Conservation (phyloP, 1,284 basidiomycete genomes). For the Omphalotus olearius region DNA sequence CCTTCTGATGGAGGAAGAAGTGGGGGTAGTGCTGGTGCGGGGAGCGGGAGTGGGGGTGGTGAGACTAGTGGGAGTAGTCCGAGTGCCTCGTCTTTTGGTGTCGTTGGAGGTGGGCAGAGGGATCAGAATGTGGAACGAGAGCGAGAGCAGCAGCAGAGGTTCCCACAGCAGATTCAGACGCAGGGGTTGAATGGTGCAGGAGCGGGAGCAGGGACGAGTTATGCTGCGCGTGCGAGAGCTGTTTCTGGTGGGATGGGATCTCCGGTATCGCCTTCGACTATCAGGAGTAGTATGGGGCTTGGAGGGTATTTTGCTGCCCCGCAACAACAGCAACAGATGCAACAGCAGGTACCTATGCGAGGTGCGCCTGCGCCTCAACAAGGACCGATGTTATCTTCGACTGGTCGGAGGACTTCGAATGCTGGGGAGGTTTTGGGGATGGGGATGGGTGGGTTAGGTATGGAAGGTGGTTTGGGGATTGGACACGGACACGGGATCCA, state of each 20-base stretch:
- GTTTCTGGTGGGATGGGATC: conserved; percentile 6
- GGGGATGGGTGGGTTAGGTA: background rate
- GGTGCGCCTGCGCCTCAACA: conserved; percentile 1
- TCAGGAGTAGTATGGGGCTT: background rate
- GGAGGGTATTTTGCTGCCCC: conserved; percentile 1
- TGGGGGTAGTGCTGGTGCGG: background rate
- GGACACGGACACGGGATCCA: background rate
- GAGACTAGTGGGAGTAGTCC: background rate
- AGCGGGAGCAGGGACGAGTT: conserved; percentile 6
- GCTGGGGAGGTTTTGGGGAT: background rate
- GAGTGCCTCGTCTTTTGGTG: background rate
- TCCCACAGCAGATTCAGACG: background rate
- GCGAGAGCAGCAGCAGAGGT: conserved; percentile 5
- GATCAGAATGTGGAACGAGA: background rate
- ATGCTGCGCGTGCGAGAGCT: conserved; percentile 11
- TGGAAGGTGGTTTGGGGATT: conserved; percentile 16
- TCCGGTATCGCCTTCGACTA: background rate
- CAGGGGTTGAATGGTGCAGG: background rate
- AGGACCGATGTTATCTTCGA: conserved; percentile 1
- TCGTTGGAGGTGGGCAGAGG: background rate
- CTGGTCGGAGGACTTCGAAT: conserved; percentile 1
- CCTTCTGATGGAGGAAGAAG: too few species aligned
- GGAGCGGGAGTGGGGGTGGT: background rate
- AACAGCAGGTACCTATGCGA: background rate
- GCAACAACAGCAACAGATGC: background rate